Base-by-base conservation (phyloP, 495 filamentous ascomycete genomes). In the Neurospora sp. region DNA sequence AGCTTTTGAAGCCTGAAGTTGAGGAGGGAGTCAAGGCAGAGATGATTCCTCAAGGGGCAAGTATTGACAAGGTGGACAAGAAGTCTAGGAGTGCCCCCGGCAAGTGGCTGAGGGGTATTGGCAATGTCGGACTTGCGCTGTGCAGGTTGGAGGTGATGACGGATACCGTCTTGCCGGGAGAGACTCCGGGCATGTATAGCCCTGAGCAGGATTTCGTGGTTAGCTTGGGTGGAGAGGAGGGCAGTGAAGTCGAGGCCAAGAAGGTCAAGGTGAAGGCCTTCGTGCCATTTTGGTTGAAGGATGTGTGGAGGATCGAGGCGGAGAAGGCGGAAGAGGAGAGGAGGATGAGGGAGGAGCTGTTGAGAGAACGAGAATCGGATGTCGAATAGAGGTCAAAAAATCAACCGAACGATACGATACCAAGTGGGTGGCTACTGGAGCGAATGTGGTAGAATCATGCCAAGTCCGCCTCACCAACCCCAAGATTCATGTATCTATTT, bases 91-190 rank as follows among this genome's bases (percentile, higher is more conserved):
- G 87, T 44, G 89, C 89, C 0, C 53, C 53, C 6, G 96, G 95
- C 6, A 96, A 93, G 73, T 94, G 90, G 80, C 79, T 98, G 69
- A 82, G 80, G 2, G 90, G 92, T 0, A 81, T 94, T 18, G 94
- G 94, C 0, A 97, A 97, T 78, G 83, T 98, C 31, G 96, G 95
- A 3, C 82, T 99, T 69, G 94, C 90, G n/a, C 78, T 97, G 68
- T 97, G 94, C 77, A 87, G 95, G 73, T 78, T 99, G 79, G 94
- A 96, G 84, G 88, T 89, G 80, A 97, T 97, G 94, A 95, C 92
- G 1, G 90, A 91, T 79, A 80, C 94, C 37, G 79, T 79, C 40
- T 78, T 93, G 65, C 90, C 89, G 4, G 90, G 88, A 3, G 91
- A 92, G 78, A 85, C 85, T 74, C 79, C 90, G 0, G 83, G 82